phyloP scores from a whole-genome alignment of 2,329 filamentous ascomycete species.

The Sphaerulina musiva region DNA sequence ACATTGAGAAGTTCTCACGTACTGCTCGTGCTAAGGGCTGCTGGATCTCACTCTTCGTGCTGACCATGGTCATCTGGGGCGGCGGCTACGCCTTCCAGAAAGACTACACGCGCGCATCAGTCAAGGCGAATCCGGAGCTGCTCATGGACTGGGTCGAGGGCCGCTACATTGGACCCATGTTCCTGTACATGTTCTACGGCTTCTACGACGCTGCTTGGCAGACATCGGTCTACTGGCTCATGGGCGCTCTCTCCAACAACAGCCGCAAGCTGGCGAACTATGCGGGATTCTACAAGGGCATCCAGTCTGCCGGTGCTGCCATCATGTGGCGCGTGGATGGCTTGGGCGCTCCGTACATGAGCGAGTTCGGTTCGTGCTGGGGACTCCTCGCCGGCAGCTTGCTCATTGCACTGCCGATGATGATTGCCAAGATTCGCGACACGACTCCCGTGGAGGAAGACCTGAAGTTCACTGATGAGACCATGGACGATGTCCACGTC shows the following conservation, averaged over 20 bases:
- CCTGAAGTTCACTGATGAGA: slow-evolving; percentile 78
- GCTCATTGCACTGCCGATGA: slow-evolving; percentile 69
- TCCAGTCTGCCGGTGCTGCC: slow-evolving; percentile 80
- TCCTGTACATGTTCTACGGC: slow-evolving; percentile 85
- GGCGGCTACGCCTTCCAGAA: slow-evolving; percentile 73
- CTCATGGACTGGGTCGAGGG: slow-evolving; percentile 60
- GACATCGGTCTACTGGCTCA: slow-evolving; percentile 88
- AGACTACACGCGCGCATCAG: slow-evolving; percentile 45
- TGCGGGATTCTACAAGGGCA: slow-evolving; percentile 82
- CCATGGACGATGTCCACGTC: slow-evolving; percentile 59
- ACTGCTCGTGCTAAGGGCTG: slow-evolving; percentile 60
- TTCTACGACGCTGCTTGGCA: slow-evolving; percentile 89
- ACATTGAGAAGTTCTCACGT: slow-evolving; percentile 53
- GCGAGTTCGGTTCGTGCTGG: slow-evolving; percentile 71
- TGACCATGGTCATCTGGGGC: slow-evolving; percentile 77
- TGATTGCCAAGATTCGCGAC: slow-evolving; percentile 73
- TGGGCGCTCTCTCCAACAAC: slow-evolving; percentile 90
- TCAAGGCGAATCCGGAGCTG: slow-evolving; percentile 20
- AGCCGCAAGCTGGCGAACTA: slow-evolving; percentile 87
- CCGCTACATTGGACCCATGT: slow-evolving; percentile 71
- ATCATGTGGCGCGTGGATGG: slow-evolving; percentile 67
- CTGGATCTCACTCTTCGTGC: slow-evolving; percentile 54
- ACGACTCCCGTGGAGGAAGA: slow-evolving; percentile 77
- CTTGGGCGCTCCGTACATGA: slow-evolving; percentile 57
- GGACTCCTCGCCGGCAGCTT: slow-evolving; percentile 67